Evolutionary conservation across 2,329 filamentous ascomycete genomes (phyloP).

Genomic region (Aspergillus glaucus): DNA sequence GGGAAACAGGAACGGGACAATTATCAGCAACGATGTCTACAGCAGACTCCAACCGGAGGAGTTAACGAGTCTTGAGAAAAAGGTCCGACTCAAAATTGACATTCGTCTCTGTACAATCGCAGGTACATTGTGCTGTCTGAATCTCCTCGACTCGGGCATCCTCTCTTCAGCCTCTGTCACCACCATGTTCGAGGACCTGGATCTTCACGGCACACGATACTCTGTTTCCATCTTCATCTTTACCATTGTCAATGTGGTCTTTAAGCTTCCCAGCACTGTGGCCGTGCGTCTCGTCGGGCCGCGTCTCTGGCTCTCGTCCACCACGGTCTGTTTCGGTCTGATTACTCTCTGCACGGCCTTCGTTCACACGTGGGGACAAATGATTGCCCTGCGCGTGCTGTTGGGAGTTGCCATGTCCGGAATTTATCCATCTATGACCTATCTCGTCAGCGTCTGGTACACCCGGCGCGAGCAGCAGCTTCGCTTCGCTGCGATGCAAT

Average conservation of each 20-base stretch:
- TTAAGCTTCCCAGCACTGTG: constrained; percentile 63
- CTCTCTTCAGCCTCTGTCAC: constrained; percentile 65
- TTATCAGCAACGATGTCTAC: neutral
- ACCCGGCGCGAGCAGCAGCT: constrained; percentile 59
- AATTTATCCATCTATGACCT: constrained; percentile 41
- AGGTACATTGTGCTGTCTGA: constrained; percentile 62
- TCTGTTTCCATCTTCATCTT: constrained; percentile 69
- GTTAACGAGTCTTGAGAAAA: constrained; percentile 33
- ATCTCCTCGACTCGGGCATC: constrained; percentile 64
- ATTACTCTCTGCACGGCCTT: constrained; percentile 65
- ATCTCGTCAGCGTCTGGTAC: constrained; percentile 53
- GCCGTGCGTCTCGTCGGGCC: constrained; percentile 61
- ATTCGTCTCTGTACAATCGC: constrained; percentile 64
- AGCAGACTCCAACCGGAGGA: constrained; percentile 15
- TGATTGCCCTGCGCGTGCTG: constrained; percentile 61
- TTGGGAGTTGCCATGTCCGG: constrained; percentile 57
- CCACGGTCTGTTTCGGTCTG: constrained; percentile 56
- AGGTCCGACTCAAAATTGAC: constrained; percentile 58
- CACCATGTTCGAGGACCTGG: constrained; percentile 59
- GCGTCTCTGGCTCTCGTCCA: constrained; percentile 54
- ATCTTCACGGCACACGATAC: constrained; percentile 59
- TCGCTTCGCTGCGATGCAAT: constrained; percentile 59
- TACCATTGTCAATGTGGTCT: constrained; percentile 61
- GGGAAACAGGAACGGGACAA: neutral
- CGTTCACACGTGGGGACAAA: constrained; percentile 60